Conservation (phyloP, 805 yeast genomes). For the Wickerhamomyces pijperi region DNA sequence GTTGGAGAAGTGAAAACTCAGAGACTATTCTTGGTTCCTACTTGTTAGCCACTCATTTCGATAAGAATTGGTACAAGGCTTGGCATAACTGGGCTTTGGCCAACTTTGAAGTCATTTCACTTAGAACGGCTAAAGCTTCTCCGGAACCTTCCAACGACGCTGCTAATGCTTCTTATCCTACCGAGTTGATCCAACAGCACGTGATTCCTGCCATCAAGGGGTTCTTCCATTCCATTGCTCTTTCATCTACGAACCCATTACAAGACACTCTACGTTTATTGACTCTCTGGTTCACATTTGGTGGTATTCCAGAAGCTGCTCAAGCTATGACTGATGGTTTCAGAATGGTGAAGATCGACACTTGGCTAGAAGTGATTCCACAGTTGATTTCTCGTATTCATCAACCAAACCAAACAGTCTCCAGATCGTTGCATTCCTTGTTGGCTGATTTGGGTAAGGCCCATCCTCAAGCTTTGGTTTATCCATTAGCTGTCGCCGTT, state of each 20-base stretch:
- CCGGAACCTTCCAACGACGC: constrained; percentile 19
- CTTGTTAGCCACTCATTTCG: constrained; percentile 89
- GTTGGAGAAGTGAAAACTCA: constrained; percentile 71
- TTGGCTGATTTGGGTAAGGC: constrained; percentile 84
- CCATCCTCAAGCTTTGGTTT: constrained; percentile 94
- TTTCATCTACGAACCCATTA: constrained; percentile 76
- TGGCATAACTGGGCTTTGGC: constrained; percentile 99
- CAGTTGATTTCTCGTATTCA: constrained; percentile 94
- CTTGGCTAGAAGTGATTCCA: constrained; percentile 93
- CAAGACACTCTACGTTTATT: constrained; percentile 87
- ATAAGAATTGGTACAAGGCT: constrained; percentile 89
- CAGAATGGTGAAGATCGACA: constrained; percentile 76
- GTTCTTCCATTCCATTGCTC: constrained; percentile 85
- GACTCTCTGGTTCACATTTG: constrained; percentile 93
- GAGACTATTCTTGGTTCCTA: constrained; percentile 87
- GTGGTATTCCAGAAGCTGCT: constrained; percentile 87
- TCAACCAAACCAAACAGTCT: constrained; percentile 81
- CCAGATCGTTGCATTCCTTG: constrained; percentile 67
- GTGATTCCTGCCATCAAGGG: constrained; percentile 95
- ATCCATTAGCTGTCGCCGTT: constrained; percentile 91
- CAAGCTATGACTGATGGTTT: constrained; percentile 87
- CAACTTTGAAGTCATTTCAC: constrained; percentile 86
- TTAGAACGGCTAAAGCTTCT: constrained; percentile 28
- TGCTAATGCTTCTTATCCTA: constrained; percentile 22
- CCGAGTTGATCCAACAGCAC: constrained; percentile 65